Base-by-base conservation (phyloP, 108 stramenopile genomes). In the Asterionellopsis glacialis region DNA sequence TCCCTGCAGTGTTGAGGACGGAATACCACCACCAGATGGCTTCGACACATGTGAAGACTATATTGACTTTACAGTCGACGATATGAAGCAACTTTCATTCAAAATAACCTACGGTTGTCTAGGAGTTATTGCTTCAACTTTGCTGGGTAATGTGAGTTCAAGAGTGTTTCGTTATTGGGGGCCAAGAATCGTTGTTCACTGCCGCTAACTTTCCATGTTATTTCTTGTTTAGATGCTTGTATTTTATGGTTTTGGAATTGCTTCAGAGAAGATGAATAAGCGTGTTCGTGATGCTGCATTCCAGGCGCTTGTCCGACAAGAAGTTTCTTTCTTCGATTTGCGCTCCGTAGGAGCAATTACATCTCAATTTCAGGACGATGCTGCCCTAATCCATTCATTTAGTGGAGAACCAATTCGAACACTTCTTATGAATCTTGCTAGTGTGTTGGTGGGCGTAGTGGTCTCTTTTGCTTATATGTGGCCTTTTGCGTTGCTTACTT, bases 401-500 rank as follows among this genome's bases (percentile, higher is more conserved):
- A 66, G 68, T 25, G 80, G 85, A 18, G 80, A 86, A 47, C 80
- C 85, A 18, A 79, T 91, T 22, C 77, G 77, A 12, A 53, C 52
- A 12, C 40, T 85, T 11, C 54, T 82, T 11, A 66, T 84, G 57
- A 69, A 55, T 40, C 22, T 83, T 10, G 47, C 71, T 15, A 76
- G 68, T 56, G 65, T 88, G 16, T 42, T 85, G 11, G 71, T 84
- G 25, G 85, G 83, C 7, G 23, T 91, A 12, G 57, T 80, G 14
- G 55, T 87, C 19, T 61, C 76, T 16, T 81, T 88, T 57, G 52
- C 73, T n/a, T 80, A 58, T 62, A 83, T 83, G 80, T 91, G 88
- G 88, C 66, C 67, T 0, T 63, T 84, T 26, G 67, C 77, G 11
- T 48, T 80, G 33, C 15, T 79, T 14, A 58, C 72, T 9, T 61